Evolutionary conservation across 257 asterid genomes (phyloP).

Genomic region (Nicotiana tabacum): DNA sequence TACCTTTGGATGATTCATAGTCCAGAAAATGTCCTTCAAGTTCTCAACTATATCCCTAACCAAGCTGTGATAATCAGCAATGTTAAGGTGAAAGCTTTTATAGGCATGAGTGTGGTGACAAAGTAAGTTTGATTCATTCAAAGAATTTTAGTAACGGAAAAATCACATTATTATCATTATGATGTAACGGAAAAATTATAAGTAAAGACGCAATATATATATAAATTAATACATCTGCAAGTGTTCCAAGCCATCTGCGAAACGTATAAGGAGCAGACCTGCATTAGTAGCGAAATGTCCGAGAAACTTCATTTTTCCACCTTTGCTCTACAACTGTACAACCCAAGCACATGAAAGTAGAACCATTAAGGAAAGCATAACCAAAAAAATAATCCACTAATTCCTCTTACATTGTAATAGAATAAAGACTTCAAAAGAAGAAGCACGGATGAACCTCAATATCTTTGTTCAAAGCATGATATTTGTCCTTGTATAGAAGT

Average conservation of each 20-base stretch:
- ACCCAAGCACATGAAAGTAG: not conserved
- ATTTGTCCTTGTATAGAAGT: no score
- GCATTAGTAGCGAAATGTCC: constrained; percentile 37
- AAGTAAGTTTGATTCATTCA: no score
- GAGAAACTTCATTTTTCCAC: constrained; percentile 46
- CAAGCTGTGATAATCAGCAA: no score
- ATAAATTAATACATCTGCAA: constrained; percentile 45
- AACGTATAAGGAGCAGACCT: constrained; percentile 43
- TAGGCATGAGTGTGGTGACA: no score
- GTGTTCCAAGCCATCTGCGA: constrained; percentile 53
- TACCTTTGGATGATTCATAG: no score
- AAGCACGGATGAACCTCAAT: not conserved
- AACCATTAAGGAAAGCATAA: not conserved
- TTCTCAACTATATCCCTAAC: no score
- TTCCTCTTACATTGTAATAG: not conserved
- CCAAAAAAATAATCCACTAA: not conserved
- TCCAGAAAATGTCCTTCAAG: no score
- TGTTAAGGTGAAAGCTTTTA: no score
- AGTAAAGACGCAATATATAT: constrained; percentile 42
- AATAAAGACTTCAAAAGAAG: not conserved
- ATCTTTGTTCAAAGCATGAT: no score
- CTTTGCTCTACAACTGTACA: constrained; percentile 16
- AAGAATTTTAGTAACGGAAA: no score
- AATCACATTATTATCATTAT: no score
- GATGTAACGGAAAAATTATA: no score